phyloP scores from a whole-genome alignment of 768 basidiomycete genomes.

The Suillus clintonianus region DNA sequence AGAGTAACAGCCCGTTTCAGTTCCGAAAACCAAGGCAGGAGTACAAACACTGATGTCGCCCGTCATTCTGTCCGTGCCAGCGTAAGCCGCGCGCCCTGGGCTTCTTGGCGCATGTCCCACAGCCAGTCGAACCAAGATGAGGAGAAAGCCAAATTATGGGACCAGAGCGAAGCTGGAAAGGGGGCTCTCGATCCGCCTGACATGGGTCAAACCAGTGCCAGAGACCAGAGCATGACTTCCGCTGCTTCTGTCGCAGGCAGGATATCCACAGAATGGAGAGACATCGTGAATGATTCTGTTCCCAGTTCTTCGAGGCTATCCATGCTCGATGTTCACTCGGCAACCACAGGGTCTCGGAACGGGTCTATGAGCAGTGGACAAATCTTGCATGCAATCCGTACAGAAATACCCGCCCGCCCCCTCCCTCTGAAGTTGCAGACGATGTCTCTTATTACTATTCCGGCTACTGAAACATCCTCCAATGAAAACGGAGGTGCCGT shows the following conservation, averaged over 20 bases:
- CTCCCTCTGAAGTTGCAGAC: conserved; percentile 7
- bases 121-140: conserved; percentile 21
- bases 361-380: conserved; percentile 8
- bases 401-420: not conserved
- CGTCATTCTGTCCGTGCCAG: conserved; percentile 21
- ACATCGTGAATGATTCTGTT: conserved; percentile 8
- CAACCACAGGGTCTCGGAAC: conserved; percentile 7
- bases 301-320: conserved; percentile 6
- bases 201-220: conserved; percentile 3
- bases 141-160: conserved; percentile 35
- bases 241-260: conserved; percentile 2
- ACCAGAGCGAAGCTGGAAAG: conserved; percentile 32
- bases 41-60: conserved; percentile 13
- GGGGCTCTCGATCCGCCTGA: conserved; percentile 17
- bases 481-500: not conserved
- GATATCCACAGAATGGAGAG: conserved; percentile 12
- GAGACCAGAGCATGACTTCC: not conserved
- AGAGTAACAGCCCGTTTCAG: conserved; percentile 22
- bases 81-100: conserved; percentile 38
- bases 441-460: not conserved
- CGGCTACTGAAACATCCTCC: not conserved
- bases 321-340: conserved; percentile 11
- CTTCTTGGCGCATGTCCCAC: conserved; percentile 31
- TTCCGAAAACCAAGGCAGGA: conserved; percentile 4
- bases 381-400: conserved; percentile 2